Evolutionary conservation across 1,284 basidiomycete genomes (phyloP), one percentile per base, ranked within the genome.

Genomic region (Boletus sp.): DNA sequence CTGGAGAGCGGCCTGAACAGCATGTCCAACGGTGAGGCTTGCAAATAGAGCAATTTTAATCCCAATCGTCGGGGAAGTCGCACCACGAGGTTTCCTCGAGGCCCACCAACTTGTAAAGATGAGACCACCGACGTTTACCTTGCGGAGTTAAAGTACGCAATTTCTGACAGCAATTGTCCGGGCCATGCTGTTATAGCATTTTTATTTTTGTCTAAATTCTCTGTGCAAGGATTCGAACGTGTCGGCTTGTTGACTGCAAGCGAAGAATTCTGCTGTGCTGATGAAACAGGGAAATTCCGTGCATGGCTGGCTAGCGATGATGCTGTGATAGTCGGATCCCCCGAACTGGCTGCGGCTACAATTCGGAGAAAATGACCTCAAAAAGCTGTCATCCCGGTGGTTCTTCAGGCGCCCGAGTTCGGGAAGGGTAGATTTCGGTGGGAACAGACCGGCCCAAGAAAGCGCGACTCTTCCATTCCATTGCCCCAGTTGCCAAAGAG

Each of bases 401-500:
- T 44, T 45, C 45, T 9, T 32, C 33, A 50, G 33, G 29, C 57
- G 54, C 54, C 41, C 33, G 48, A 41, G 47, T 23, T 51, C 44
- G 49, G 51, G 44, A 59, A 49, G 48, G 27, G 48, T 32, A 48
- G 33, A 40, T 46, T 43, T 57, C 23, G 61, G 65, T 68, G 65
- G 62, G 64, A 66, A 66, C 45, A 46, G 42, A 48, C 43, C 54
- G 53, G 55, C 50, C 58, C 43, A 58, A 58, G 58, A 62, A 62
- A 55, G 51, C 51, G 44, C 40, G 39, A 49, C 50, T 54, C 53
- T 61, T 66, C 54, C 51, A 51, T 61, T 67, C 62, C 57, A 41
- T 58, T 58, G 62, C 27, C 56, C 46, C 41, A 59, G 44, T 59
- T 59, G n/a, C 62, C 62, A 68, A 68, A 68, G 52, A 50, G 63